Base-by-base conservation (phyloP, 495 filamentous ascomycete genomes). In the Lichina pygmaea region DNA sequence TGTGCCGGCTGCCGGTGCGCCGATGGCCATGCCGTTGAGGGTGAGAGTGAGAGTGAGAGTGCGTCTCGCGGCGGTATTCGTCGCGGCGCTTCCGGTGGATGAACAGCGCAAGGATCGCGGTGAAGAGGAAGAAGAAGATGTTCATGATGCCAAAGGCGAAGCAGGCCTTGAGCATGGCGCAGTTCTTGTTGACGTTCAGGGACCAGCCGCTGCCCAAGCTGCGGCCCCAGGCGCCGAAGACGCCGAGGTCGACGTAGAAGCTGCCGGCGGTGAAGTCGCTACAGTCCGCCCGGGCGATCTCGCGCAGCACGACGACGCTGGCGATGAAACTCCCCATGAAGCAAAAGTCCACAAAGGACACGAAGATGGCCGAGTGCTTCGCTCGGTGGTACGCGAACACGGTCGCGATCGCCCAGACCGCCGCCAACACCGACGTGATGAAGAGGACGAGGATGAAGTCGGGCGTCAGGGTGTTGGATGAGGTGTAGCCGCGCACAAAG, bases 101-200 rank as follows among this genome's bases (percentile, higher is more conserved):
- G 42, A 62, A 64, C 38, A 73, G 62, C 5, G 78, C 74, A 15
- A 78, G 51, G 8, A 78, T 54, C 31, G 63, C 64, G 0, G 83
- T 86, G 54, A 81, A 61, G 54, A 77, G 71, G 58, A 93, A 93
- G 59, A 86, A 81, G 33, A 91, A 60, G 44, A 62, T 62, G 53
- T 89, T 82, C 73, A 93, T 86, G 53, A 93, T 93, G 0, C 72
- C 85, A 48, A 93, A 69, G 3, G 81, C 85, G 50, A 80, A 93
- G 49, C 62, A 66, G 1, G 85, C 75, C 71, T 93, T 93, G 45
- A 86, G 69, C 82, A 93, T 86, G 13, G 71, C 70, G 58, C 85
- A 93, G 3, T 66, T 68, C 68, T 86, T 86, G 55, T 85, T 69
- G 17, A 73, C 52, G 10, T 64, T 54, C 4, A 73, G 45, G 17